A percentile compares a stretch with the other conserved stretches of the same genome.
Evolutionary conservation across 108 stramenopile genomes (phyloP).

Genomic region (Stephanodiscus minutulus): DNA sequence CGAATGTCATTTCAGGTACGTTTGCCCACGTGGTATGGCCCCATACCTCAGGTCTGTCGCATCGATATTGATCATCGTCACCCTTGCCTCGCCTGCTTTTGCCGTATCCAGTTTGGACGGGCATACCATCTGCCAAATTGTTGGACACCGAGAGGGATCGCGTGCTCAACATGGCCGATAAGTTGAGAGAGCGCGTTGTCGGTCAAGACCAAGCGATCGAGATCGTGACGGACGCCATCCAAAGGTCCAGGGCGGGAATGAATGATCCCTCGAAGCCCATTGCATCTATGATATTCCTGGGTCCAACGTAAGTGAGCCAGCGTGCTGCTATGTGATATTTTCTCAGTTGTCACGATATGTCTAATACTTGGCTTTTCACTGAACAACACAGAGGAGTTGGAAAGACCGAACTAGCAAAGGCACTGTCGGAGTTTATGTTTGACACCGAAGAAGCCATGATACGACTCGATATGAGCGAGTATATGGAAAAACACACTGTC

Average conservation of each 20-base stretch:
- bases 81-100: background rate
- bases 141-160: conserved; percentile 91
- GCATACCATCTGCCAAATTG: conserved; percentile 89
- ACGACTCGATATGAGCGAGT: conserved; percentile 98
- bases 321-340: background rate
- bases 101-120: conserved; percentile 91
- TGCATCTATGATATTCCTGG: conserved; percentile 91
- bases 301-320: conserved; percentile 84
- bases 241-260: conserved; percentile 91
- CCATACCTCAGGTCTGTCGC: background rate
- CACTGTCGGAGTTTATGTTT: conserved; percentile 91
- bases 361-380: background rate
- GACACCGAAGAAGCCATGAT: conserved; percentile 89
- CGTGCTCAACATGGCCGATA: conserved; percentile 91
- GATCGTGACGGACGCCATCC: conserved; percentile 90
- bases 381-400: conserved; percentile 49
- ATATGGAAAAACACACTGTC: conserved; percentile 93
- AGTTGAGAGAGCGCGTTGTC: conserved; percentile 82
- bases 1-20: conserved; percentile 73
- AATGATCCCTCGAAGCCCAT: conserved; percentile 90
- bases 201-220: conserved; percentile 95
- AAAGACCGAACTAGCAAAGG: conserved; percentile 96
- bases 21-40: background rate
- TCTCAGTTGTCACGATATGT: background rate
- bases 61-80: background rate